Percentiles rank a stretch among this genome's conserved stretches.
These are phyloP conservation scores for Glomus cerebriforme DNA, from an alignment of 192 early-diverging fungal species.

Conservation along the genomic window DNA sequence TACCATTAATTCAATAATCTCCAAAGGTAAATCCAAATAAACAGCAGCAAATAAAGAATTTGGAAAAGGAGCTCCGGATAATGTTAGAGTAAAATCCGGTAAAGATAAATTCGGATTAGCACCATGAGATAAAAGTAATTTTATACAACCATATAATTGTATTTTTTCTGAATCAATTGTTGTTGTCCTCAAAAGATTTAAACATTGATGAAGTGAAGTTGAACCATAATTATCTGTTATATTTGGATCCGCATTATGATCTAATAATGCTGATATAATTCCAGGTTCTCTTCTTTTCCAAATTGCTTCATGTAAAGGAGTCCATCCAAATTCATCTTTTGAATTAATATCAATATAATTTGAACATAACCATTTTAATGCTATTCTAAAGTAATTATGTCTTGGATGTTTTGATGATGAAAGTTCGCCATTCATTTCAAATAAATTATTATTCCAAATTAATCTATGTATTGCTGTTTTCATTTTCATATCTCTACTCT, in stretches of 20 bases:
- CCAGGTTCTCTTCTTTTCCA: constrained; percentile 18
- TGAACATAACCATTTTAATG: constrained; percentile 10
- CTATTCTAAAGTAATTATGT: neutral
- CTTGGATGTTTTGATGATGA: neutral
- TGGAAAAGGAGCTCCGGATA: constrained; percentile 5
- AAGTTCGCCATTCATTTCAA: neutral
- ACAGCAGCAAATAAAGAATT: constrained; percentile 20
- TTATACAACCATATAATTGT: neutral
- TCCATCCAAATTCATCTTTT: constrained; percentile 11
- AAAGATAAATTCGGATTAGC: constrained; percentile 14
- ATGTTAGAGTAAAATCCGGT: neutral
- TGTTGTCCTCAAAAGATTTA: neutral
- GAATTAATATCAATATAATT: constrained; percentile 7
- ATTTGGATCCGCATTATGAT: constrained; percentile 17
- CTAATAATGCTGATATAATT: constrained; percentile 3
- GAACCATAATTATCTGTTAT: neutral
- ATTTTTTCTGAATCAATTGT: neutral
- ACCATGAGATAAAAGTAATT: neutral
- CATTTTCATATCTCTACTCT: neutral
- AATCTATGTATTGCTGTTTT: constrained; percentile 9
- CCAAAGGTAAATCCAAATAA: constrained; percentile 13
- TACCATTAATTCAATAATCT: constrained; percentile 18
- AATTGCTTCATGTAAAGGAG: constrained; percentile 16
- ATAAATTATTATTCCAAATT: constrained; percentile 14
- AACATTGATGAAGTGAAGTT: constrained; percentile 16